Conservation (phyloP, 2,329 filamentous ascomycete genomes). For the Ascochyta rabiei region DNA sequence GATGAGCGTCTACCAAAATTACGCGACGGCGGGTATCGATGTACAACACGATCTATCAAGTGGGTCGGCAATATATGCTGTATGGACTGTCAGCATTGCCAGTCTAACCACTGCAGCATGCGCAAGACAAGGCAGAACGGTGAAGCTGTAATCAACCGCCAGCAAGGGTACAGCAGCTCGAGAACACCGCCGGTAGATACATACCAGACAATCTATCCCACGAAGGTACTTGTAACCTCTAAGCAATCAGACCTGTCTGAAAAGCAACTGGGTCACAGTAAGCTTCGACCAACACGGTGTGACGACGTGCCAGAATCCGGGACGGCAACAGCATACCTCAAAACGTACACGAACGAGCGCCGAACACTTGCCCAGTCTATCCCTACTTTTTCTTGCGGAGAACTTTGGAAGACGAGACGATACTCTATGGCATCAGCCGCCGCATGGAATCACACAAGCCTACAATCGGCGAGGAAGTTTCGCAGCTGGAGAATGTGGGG, state of each 20-base stretch:
- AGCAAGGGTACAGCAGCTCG: neutral
- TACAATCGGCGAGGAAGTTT: slow-evolving; percentile 37
- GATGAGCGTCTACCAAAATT: slow-evolving; percentile 25
- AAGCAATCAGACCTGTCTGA: slow-evolving; percentile 31
- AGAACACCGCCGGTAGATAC: slow-evolving; percentile 11
- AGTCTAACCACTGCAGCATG: neutral
- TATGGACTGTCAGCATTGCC: neutral
- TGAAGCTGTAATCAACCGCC: neutral
- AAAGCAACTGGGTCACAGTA: slow-evolving; percentile 38
- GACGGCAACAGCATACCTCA: slow-evolving; percentile 37
- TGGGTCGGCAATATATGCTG: slow-evolving; percentile 17
- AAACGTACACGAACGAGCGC: slow-evolving; percentile 42
- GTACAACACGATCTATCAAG: slow-evolving; percentile 42
- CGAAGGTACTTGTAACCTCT: slow-evolving; percentile 28
- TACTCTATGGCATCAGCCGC: slow-evolving; percentile 46
- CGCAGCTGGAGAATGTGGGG: slow-evolving; percentile 44
- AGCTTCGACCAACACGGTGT: slow-evolving; percentile 23
- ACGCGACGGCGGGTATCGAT: slow-evolving; percentile 36
- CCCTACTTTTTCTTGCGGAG: slow-evolving; percentile 48
- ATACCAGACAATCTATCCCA: slow-evolving; percentile 40
- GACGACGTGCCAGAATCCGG: slow-evolving; percentile 10
- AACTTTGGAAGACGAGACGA: slow-evolving; percentile 44
- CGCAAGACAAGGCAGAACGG: neutral
- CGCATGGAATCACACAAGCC: slow-evolving; percentile 41
- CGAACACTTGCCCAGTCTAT: slow-evolving; percentile 52